Base-by-base conservation (phyloP, 345 rosid species). In the Murraya paniculata region DNA sequence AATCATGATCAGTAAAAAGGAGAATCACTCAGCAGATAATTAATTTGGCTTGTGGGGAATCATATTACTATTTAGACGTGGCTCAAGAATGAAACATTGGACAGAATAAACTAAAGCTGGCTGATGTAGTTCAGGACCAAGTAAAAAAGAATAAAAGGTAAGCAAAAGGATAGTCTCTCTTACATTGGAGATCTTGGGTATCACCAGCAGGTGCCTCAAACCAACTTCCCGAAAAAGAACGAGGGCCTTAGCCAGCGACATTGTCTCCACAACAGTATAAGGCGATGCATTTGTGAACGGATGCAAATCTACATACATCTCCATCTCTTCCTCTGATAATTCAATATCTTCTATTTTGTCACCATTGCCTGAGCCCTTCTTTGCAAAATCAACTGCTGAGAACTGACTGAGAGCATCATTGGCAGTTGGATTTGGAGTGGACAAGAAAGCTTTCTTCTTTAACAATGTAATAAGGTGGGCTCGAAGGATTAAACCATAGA, bases 221-320 rank as follows among this genome's bases (percentile, higher is more conserved):
- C 98, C 97, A 85, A 92, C 90, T 79, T 91, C 89, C 39, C 97
- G 91, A 82, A 95, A 96, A 81, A 96, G 98, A 56, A 82, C 25
- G 27, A 88, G 91, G 66, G 98, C 97, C 84, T 96, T 93, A 7
- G 97, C 97, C 2, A 96, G 90, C 9, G 99, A 96, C 98, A 93
- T 93, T 0, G 98, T 87, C 85, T 96, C 99, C 79, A 93, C 93
- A 65, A 96, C 99, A 13, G 95, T 93, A 67, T 92, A 92, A 33
- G 98, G 99, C 1, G 97, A 96, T 73, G 98, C 90, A 80, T 93
- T 92, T 67, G 97, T 87, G 77, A 96, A 96, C 8, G 98, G 97
- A 82, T 85, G 95, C 66, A 93, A 83, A 83, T 96, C 99, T 75
- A 92, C 60, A 78, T 84, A 93, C 99, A 96, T 90, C 74, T 87